These are phyloP conservation scores for Chamaecrista fasciculata DNA, from an alignment of 306 rosid genomes.

Conservation along the genomic window DNA sequence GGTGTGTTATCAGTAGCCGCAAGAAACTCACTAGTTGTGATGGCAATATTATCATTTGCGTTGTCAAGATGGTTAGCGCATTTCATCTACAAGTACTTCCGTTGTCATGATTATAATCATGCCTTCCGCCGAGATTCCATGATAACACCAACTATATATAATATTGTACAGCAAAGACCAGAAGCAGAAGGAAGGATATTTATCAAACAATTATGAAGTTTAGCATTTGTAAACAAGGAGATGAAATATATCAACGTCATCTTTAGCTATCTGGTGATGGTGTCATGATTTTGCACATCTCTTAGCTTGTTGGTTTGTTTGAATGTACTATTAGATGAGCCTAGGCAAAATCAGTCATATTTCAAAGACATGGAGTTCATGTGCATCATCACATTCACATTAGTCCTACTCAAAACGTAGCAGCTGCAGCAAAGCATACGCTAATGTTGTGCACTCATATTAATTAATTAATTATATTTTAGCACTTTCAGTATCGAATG, in stretches of 20 bases:
- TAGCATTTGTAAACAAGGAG: neutral
- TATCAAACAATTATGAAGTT: no score
- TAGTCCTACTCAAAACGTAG: no score
- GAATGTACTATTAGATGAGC: neutral
- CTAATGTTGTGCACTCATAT: neutral
- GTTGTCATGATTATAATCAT: constrained; percentile 76
- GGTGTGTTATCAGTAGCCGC: constrained; percentile 36
- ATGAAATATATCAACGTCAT: neutral
- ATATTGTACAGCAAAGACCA: constrained; percentile 7
- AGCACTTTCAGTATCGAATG: neutral
- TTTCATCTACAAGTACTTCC: constrained; percentile 74
- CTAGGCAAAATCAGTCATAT: neutral
- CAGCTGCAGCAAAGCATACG: neutral
- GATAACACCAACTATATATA: no score
- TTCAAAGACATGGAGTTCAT: neutral
- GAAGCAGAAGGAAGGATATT: no score
- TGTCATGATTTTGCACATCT: neutral
- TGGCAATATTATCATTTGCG: constrained; percentile 63
- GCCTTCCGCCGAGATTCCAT: constrained; percentile 62
- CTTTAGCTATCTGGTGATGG: neutral
- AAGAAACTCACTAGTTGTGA: constrained; percentile 48
- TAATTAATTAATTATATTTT: no score
- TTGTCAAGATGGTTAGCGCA: constrained; percentile 73
- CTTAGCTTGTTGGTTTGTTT: neutral
- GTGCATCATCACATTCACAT: no score